Base-by-base conservation (phyloP, 441 rosid genomes). In the Populus trichocarpa region DNA sequence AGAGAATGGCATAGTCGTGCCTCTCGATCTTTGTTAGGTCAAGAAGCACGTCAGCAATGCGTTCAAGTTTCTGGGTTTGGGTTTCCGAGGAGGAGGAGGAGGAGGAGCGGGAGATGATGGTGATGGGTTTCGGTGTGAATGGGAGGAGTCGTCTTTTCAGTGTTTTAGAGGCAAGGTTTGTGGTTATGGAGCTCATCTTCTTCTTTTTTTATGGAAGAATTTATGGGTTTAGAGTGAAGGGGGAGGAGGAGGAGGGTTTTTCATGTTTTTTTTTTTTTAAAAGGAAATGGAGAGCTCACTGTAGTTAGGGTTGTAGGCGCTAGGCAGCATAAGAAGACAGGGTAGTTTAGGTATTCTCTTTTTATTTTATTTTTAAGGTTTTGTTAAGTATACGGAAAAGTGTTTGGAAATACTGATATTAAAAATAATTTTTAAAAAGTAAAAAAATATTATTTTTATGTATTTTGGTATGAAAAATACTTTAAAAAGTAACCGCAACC, bases 11-110 rank as follows among this genome's bases (percentile, higher is more conserved):
- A 46, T 83, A 83, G 65, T 83, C 85, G 63, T 77, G 61, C 67
- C 83, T 75, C 83, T 83, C 83, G 30, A 83, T 66, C 79, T 80
- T 83, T 16, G 74, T 70, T 9, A 83, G 85, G 32, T 71, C 78
- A 33, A 80, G 83, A 6, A 80, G 79, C 26, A 71, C 74, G 64
- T 80, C 79, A 72, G 85, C 78, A 28, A 83, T 75, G 42, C 83
- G 83, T 71, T 83, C 85, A 3, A 83, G 83, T 46, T 83, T 83
- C 33, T 80, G 81, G 32, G 81, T 80, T 26, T 74, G 72, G 42
- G 81, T 14, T 53, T 77, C 85, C 20, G 79, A 0, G 57, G 77
- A 36, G 69, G 46, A 75, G 70, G 68, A 18, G 20, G 79, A 0
- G 57, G 77, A 36, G 69, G 46, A 75, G 20, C 83, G 85, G 25